These are phyloP conservation scores for Marasmius oreades DNA, from an alignment of 1,284 basidiomycete genomes.

Conservation along the genomic window DNA sequence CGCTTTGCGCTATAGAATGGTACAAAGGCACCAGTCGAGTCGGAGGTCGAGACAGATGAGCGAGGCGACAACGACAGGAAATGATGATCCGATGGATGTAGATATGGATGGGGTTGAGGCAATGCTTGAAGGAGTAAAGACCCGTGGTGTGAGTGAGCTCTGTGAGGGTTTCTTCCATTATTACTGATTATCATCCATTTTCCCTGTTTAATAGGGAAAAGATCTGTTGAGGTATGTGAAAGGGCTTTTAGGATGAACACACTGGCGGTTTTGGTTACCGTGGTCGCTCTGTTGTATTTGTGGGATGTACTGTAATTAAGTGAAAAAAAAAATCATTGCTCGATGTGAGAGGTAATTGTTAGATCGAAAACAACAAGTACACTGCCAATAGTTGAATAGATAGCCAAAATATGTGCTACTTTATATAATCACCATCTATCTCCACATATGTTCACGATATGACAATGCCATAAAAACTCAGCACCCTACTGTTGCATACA, in stretches of 20 bases:
- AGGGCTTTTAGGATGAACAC: neutral
- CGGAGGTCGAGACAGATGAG: slow-evolving; percentile 23
- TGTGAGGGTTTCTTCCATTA: neutral
- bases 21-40: slow-evolving; percentile 49
- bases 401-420: no score
- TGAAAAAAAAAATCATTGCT: no score
- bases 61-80: slow-evolving; percentile 9
- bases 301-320: neutral
- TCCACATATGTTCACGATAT: no score
- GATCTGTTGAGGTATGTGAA: slow-evolving; percentile 1
- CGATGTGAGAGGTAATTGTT: no score
- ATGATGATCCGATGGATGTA: slow-evolving; percentile 32
- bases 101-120: slow-evolving; percentile 54
- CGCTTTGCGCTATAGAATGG: slow-evolving; percentile 59
- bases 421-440: no score
- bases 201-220: neutral
- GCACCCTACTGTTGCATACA: no score
- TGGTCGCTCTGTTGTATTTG: neutral
- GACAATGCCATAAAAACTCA: no score
- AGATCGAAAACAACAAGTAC: no score
- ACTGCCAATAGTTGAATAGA: no score
- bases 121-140: slow-evolving; percentile 73
- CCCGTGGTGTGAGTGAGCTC: slow-evolving; percentile 54
- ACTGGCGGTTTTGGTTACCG: neutral
- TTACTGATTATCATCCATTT: neutral